Evolutionary conservation across 306 rosid species (phyloP).

Genomic region (Morella rubra): DNA sequence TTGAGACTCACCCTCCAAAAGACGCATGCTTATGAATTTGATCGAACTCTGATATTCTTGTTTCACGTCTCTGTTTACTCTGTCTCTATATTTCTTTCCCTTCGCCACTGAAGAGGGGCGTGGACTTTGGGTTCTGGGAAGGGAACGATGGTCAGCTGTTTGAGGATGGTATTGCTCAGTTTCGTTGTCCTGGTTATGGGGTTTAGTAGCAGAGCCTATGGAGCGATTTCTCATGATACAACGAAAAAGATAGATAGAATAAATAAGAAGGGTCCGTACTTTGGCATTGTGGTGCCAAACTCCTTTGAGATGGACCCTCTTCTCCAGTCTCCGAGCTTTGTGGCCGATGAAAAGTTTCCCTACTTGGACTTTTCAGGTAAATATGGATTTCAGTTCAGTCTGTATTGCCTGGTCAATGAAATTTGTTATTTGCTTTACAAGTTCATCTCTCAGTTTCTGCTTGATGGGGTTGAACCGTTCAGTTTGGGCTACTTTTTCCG

Average conservation of each 20-base stretch:
- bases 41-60: neutral
- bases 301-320: slow-evolving; percentile 71
- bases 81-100: neutral
- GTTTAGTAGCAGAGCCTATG: slow-evolving; percentile 32
- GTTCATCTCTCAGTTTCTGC: neutral
- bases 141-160: slow-evolving; percentile 27
- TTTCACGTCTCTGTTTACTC: neutral
- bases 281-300: slow-evolving; percentile 79
- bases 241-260: slow-evolving; percentile 38
- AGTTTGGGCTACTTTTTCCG: too few species aligned
- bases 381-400: neutral
- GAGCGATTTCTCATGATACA: slow-evolving; percentile 29
- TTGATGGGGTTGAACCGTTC: too few species aligned
- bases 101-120: neutral
- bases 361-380: slow-evolving; percentile 62
- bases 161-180: slow-evolving; percentile 25
- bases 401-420: neutral
- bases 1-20: neutral
- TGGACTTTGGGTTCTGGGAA: neutral
- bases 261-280: slow-evolving; percentile 59
- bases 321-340: slow-evolving; percentile 54
- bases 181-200: slow-evolving; percentile 36
- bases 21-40: neutral
- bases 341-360: slow-evolving; percentile 41
- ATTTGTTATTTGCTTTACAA: neutral